Conservation (phyloP, 768 basidiomycete species). For the Mrakia blollopis region DNA sequence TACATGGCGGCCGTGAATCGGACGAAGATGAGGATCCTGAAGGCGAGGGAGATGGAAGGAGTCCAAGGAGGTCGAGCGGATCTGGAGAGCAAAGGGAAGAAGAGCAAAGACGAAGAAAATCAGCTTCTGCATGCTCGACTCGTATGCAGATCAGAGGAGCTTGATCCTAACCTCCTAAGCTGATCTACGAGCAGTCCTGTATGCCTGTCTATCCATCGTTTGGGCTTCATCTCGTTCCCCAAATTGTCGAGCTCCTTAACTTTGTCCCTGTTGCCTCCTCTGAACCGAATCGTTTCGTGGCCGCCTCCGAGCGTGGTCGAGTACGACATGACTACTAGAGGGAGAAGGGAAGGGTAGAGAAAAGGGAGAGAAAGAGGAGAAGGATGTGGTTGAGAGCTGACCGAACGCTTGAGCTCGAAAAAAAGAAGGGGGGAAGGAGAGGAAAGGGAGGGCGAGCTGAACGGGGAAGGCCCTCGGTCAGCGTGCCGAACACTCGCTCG, state of each 20-base stretch:
- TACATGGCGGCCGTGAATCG: constrained; percentile 88
- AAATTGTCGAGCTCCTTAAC: constrained; percentile 15
- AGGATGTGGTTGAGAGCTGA: constrained; percentile 14
- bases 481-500: not conserved
- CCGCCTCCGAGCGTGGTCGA: constrained; percentile 24
- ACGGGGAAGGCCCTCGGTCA: not conserved
- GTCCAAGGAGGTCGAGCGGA: constrained; percentile 60
- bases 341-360: too few species aligned
- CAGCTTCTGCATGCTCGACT: not conserved
- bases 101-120: not conserved
- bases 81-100: not conserved
- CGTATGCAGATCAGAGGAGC: not conserved
- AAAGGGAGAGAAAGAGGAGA: not conserved
- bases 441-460: not conserved
- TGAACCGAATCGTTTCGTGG: constrained; percentile 31
- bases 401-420: not conserved
- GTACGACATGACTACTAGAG: constrained; percentile 5
- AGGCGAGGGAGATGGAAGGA: constrained; percentile 75
- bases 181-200: constrained; percentile 29
- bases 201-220: constrained; percentile 32
- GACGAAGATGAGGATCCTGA: constrained; percentile 74
- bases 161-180: constrained; percentile 21
- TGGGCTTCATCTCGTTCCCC: constrained; percentile 20
- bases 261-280: constrained; percentile 13
- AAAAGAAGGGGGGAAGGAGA: not conserved